Percentiles rank a stretch among this genome's conserved stretches.
These are phyloP conservation scores for Cavenderia fasciculata DNA, from an alignment of 78 protist species.

Conservation along the genomic window DNA sequence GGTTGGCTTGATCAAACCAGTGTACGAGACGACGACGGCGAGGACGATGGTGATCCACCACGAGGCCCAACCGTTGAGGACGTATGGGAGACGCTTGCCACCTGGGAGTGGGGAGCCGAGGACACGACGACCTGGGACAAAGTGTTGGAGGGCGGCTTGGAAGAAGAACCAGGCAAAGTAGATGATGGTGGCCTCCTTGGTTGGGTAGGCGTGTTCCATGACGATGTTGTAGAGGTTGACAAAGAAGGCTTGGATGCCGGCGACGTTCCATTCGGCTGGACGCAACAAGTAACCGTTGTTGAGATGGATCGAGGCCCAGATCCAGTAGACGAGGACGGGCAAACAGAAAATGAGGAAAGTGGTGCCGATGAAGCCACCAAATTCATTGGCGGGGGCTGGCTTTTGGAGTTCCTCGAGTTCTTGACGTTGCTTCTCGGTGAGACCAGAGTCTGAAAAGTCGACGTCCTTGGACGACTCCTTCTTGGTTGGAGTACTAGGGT, in stretches of 20 bases:
- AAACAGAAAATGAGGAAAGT: constrained; percentile 16
- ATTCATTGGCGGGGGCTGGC: constrained; percentile 34
- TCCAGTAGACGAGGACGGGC: constrained; percentile 71
- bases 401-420: constrained; percentile 51
- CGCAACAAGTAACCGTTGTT: constrained; percentile 58
- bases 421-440: constrained; percentile 41
- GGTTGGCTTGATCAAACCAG: constrained; percentile 61
- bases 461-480: neutral
- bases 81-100: constrained; percentile 53
- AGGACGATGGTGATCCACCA: constrained; percentile 62
- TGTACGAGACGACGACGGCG: neutral
- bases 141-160: constrained; percentile 58
- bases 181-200: constrained; percentile 53
- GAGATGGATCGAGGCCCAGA: constrained; percentile 54
- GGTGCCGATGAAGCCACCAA: constrained; percentile 68
- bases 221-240: constrained; percentile 22
- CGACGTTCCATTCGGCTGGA: constrained; percentile 2
- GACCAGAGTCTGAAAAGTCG: neutral
- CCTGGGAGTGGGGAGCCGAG: constrained; percentile 59
- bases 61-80: constrained; percentile 64
- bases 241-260: constrained; percentile 20
- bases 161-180: constrained; percentile 66
- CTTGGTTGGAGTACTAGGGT: too few species aligned
- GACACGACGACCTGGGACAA: constrained; percentile 46
- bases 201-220: constrained; percentile 50